Evolutionary conservation across 306 rosid genomes (phyloP).

Genomic region (Malus fusca): DNA sequence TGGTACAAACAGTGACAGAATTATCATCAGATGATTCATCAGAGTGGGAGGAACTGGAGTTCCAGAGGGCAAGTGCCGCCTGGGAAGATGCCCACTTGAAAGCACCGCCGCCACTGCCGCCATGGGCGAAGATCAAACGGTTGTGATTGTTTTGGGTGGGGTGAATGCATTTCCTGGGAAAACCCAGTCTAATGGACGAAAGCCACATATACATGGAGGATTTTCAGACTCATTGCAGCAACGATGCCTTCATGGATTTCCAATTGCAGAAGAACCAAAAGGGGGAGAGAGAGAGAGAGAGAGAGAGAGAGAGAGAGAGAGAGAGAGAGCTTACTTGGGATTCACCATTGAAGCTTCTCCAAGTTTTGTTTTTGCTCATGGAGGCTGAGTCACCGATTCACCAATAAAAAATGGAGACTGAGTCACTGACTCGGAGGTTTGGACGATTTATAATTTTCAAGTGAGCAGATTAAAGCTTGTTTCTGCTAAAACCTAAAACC

Average conservation of each 20-base stretch:
- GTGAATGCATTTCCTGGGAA: slow-evolving; percentile 1
- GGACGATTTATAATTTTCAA: background rate
- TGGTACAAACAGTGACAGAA: background rate
- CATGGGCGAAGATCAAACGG: background rate
- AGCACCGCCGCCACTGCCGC: background rate
- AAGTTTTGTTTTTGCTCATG: background rate
- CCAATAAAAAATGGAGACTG: background rate
- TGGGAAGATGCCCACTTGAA: slow-evolving; percentile 9
- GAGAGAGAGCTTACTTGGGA: slow-evolving; percentile 3
- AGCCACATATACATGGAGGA: background rate
- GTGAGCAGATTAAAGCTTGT: background rate
- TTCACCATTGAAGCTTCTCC: background rate
- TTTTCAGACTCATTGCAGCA: background rate
- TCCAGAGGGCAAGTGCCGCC: slow-evolving; percentile 5
- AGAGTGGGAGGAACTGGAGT: background rate
- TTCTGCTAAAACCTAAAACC: background rate
- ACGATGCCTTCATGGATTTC: background rate
- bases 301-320: background rate
- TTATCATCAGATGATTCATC: background rate
- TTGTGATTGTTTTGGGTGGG: background rate
- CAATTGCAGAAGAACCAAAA: background rate
- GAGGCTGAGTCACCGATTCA: background rate
- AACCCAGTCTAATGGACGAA: slow-evolving; percentile 3
- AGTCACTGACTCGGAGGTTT: background rate
- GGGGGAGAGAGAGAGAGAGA: background rate